Evolutionary conservation across 2,329 filamentous ascomycete species (phyloP), one percentile per base, ranked within the genome.

Genomic region (Penicillium sp.): DNA sequence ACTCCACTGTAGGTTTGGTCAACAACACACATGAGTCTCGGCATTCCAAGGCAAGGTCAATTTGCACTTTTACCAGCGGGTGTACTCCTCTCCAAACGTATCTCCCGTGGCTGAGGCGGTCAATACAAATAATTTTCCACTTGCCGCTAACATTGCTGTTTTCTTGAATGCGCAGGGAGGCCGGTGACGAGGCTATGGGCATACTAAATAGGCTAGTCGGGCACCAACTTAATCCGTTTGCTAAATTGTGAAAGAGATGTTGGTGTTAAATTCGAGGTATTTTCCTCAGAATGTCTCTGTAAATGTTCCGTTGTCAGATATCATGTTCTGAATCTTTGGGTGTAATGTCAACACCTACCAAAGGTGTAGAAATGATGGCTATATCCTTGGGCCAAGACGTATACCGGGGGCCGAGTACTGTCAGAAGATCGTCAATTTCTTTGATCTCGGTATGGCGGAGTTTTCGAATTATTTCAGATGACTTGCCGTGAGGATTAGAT

Each of bases 381-480:
- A 58, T 56, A 48, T 67, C 64, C n/a, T 56, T 55, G 1, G 60
- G 59, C 61, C 61, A 63, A n/a, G 65, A 65, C 21, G 65, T 67
- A 50, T 60, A 53, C n/a, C 64, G 52, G 9, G 63, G 56, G 11
- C 60, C 49, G 9, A 67, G 50, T 18, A 62, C 56, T 11, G 59
- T 55, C 16, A 67, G 47, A 26, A 66, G 55, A 24, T 65, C 63
- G 40, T 59, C 51, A 5, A 67, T 45, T 18, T 57, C 50, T 3
- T 42, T 33, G 21, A 62, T 38, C 3, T 47, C 12, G 8, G 30
- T 49, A 5, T 8, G 24, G 3, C 47, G 47, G 12, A 51, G 18
- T 0, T 23, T 35, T 18, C 35, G 21, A 3, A 51, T 51, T 3
- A 30, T 18, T 42, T 43, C 21, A 14, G 35, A 40, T 40, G 49